These are phyloP conservation scores for Sporothrix protearum DNA, from an alignment of 2,329 filamentous ascomycete genomes.

Conservation along the genomic window DNA sequence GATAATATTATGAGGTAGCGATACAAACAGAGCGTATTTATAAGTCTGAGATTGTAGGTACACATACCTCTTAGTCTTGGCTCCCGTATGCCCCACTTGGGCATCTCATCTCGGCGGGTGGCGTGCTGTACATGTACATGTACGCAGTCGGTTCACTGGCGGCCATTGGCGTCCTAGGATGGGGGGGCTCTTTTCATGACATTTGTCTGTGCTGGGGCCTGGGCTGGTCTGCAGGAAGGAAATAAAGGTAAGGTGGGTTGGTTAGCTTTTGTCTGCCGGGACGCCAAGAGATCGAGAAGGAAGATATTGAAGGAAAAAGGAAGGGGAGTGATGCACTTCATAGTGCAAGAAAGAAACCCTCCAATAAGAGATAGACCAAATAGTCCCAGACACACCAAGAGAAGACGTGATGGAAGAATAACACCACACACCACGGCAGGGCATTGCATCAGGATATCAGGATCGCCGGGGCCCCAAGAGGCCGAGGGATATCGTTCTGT, in stretches of 20 bases:
- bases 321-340: too few species aligned
- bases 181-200: background rate
- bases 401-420: background rate
- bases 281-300: conserved; percentile 16
- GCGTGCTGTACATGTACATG: background rate
- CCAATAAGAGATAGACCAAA: background rate
- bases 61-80: background rate
- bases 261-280: conserved; percentile 9
- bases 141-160: background rate
- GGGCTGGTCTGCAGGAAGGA: background rate
- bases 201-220: conserved; percentile 4
- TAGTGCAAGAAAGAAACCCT: background rate
- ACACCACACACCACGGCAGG: background rate
- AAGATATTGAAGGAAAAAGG: background rate
- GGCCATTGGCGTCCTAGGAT: background rate
- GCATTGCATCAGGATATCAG: conserved; percentile 14
- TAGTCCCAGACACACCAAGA: background rate
- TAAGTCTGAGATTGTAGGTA: background rate
- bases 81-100: conserved; percentile 1
- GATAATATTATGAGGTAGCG: background rate
- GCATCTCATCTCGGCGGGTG: conserved; percentile 12
- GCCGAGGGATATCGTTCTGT: background rate
- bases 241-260: conserved; percentile 1
- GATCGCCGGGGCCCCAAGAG: conserved; percentile 9
- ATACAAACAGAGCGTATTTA: background rate